A percentile compares a stretch with the other conserved stretches of the same genome.
Conservation (phyloP, 2,329 filamentous ascomycete genomes). For the Xylariaceae sp. region DNA sequence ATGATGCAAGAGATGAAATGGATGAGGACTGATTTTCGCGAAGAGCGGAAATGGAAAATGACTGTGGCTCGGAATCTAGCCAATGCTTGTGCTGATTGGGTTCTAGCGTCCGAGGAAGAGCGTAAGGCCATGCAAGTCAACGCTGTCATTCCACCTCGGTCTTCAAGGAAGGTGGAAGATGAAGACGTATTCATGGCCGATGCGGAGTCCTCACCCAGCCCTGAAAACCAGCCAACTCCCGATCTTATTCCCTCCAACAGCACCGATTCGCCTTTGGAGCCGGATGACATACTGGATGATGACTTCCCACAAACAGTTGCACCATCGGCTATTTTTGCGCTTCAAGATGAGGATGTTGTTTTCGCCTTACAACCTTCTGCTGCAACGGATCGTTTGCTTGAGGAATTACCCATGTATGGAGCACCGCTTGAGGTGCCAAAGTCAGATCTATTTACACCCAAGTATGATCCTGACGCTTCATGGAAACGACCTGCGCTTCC, state of each 20-base stretch:
- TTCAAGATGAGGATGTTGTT: constrained; percentile 77
- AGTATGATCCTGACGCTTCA: constrained; percentile 62
- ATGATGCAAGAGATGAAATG: constrained; percentile 90
- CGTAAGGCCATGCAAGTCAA: constrained; percentile 66
- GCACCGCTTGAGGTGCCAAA: constrained; percentile 57
- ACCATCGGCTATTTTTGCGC: constrained; percentile 76
- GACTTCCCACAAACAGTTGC: constrained; percentile 46
- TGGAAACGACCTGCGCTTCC: constrained; percentile 78
- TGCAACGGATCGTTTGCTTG: constrained; percentile 70
- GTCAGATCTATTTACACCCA: constrained; percentile 53
- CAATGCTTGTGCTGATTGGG: constrained; percentile 78
- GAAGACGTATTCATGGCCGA: constrained; percentile 34
- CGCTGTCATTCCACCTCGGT: constrained; percentile 44
- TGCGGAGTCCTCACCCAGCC: constrained; percentile 26
- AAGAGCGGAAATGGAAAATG: constrained; percentile 92
- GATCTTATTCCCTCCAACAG: constrained; percentile 64
- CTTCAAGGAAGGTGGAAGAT: constrained; percentile 27
- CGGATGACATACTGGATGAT: constrained; percentile 37
- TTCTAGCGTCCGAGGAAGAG: constrained; percentile 60
- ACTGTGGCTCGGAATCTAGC: constrained; percentile 76
- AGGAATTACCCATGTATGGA: constrained; percentile 77
- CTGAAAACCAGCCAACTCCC: constrained; percentile 55
- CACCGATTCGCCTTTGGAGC: constrained; percentile 51
- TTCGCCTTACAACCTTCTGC: constrained; percentile 73
- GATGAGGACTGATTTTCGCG: constrained; percentile 95